These are phyloP conservation scores for Geotrichum restrictum DNA, from an alignment of 1,139 yeast species.

Conservation along the genomic window DNA sequence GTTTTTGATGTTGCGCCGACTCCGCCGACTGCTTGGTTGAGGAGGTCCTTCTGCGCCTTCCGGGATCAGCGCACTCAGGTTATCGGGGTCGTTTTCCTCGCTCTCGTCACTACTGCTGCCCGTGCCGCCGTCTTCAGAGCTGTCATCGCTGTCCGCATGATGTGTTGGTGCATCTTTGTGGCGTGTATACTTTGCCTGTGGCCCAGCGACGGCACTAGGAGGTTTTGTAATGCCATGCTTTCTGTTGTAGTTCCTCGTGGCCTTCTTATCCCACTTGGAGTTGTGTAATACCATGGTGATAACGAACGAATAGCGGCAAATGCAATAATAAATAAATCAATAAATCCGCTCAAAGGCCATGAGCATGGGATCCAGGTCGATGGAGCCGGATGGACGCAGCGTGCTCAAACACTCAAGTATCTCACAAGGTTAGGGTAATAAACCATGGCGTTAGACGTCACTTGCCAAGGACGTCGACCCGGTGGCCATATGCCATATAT, in stretches of 20 bases:
- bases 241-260: conserved; percentile 19
- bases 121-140: not conserved
- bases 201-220: not conserved
- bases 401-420: too few relatives aligned
- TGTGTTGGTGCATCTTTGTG: not conserved
- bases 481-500: too few relatives aligned
- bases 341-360: too few relatives aligned
- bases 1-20: conserved; percentile 7
- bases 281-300: conserved; percentile 22
- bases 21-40: not conserved
- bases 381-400: too few relatives aligned
- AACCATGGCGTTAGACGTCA: too few relatives aligned
- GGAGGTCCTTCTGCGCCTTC: conserved; percentile 5
- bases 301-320: not conserved
- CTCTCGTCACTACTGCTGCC: not conserved
- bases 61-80: conserved; percentile 9
- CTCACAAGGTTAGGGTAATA: too few relatives aligned
- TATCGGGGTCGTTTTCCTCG: conserved; percentile 10
- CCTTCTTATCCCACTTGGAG: conserved; percentile 23
- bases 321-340: not conserved
- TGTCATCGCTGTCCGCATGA: not conserved
- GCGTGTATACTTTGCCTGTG: not conserved
- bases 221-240: conserved; percentile 21
- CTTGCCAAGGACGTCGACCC: too few relatives aligned
- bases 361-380: too few relatives aligned